Base-by-base conservation (phyloP, 371 early-diverging fungal genomes). In the Mucor irregularis region DNA sequence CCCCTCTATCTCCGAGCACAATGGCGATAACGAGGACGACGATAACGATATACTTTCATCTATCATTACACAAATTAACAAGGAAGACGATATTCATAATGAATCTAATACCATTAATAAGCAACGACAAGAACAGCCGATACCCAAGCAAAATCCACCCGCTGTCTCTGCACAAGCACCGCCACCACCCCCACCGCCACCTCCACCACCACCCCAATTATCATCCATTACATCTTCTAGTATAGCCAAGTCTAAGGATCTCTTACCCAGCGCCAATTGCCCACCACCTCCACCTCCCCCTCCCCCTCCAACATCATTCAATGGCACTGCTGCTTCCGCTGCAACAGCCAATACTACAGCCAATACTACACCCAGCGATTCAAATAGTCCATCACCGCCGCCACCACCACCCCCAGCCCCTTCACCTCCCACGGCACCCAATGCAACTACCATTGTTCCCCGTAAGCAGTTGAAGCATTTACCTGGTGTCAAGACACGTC, bases 401-500 rank as follows among this genome's bases (percentile, higher is more conserved):
- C 51, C 53, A 9, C 37, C 57, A 22, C 49, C 61, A 19, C 38
- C 44, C 5, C 50, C 59, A 9, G 58, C 64, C 2, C 51, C 56
- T 4, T 58, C 64, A 25, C 62, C 64, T 1, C 53, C 53, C 0
- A 53, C 62, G 0, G 46, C 52, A 0, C 24, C 55, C 22, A 35
- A 54, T 4, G 52, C 44, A 1, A 29, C 44, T 13, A 29, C 49
- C 5, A 55, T 21, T 16, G 16, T 54, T 2, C 14, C 26, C 17
- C 78, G 86, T 61, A 89, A 89, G 64, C 74, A 80, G 42, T 76
- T 87, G n/a, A 72, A 75, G 33, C 84, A 84, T 35, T 59, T 78
- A 39, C 83, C 91, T 6, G 82, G 71, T 29, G 82, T 85, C 50
- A 91, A 91, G 64, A 83, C 92, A 14, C 90, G 90, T 57, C 83